phyloP scores from a whole-genome alignment of 129 eudicot species.

The Glebionis coronaria region DNA sequence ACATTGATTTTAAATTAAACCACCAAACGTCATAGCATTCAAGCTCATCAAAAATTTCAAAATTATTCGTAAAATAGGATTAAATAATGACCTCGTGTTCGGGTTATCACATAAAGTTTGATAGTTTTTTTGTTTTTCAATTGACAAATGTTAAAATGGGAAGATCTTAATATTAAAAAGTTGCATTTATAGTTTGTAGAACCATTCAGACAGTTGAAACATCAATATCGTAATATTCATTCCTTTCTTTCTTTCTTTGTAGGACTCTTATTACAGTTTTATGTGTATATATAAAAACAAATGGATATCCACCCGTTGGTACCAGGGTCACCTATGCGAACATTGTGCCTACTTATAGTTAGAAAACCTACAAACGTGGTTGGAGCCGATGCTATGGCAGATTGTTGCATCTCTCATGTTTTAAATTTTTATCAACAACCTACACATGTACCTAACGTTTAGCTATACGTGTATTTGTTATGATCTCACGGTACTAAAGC shows the following conservation, averaged over 20 bases:
- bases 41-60: too few species aligned
- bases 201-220: too few species aligned
- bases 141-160: too few species aligned
- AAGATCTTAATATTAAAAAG: too few species aligned
- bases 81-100: too few species aligned
- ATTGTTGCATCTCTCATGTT: conserved; percentile 38
- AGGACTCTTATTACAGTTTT: conserved; percentile 50
- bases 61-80: too few species aligned
- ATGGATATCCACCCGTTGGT: conserved; percentile 81
- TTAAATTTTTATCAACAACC: conserved; percentile 27
- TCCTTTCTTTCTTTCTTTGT: not conserved
- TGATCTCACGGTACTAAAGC: conserved; percentile 76
- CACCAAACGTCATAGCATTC: too few species aligned
- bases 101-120: too few species aligned
- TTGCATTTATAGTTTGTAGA: too few species aligned
- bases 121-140: too few species aligned
- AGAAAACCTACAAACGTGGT: conserved; percentile 89
- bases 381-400: conserved; percentile 38
- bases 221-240: not conserved
- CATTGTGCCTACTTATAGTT: conserved; percentile 88
- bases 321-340: conserved; percentile 93
- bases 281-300: conserved; percentile 77
- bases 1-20: too few species aligned
- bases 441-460: conserved; percentile 48
- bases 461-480: conserved; percentile 52